phyloP scores from a whole-genome alignment of 2,329 filamentous ascomycete species.

The Stemphylium vesicarium region DNA sequence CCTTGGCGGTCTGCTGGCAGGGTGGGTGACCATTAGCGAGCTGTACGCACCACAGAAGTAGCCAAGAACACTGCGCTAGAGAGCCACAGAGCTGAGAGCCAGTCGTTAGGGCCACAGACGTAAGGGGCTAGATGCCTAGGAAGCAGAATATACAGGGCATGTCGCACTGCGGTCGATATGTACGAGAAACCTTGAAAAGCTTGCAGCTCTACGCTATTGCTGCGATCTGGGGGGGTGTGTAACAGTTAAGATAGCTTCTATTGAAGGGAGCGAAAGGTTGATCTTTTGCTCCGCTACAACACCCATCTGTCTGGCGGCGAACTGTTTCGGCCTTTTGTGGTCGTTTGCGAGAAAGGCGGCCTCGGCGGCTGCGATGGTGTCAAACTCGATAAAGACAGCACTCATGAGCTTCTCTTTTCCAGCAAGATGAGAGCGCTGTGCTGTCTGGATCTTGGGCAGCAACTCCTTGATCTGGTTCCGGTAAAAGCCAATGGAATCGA shows the following conservation, averaged over 20 bases:
- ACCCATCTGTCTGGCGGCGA: slow-evolving; percentile 51
- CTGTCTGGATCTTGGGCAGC: slow-evolving; percentile 70
- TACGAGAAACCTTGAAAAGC: background rate
- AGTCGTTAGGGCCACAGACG: background rate
- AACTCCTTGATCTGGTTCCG: slow-evolving; percentile 75
- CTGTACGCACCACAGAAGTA: background rate
- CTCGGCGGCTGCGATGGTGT: slow-evolving; percentile 81
- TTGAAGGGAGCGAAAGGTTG: background rate
- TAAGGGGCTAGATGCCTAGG: background rate
- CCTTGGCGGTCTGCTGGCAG: background rate
- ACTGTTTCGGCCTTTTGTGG: slow-evolving; percentile 12
- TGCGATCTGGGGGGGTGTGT: background rate
- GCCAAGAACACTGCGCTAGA: background rate
- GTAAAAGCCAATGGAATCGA: slow-evolving; percentile 83
- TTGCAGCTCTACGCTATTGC: background rate
- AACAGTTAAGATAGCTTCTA: background rate
- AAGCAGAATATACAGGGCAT: background rate
- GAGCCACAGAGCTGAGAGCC: background rate
- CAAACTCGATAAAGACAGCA: slow-evolving; percentile 88
- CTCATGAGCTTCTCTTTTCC: slow-evolving; percentile 71
- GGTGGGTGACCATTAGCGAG: background rate
- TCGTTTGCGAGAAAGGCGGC: slow-evolving; percentile 62
- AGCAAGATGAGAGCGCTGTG: slow-evolving; percentile 70
- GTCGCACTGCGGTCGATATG: background rate
- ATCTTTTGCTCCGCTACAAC: slow-evolving; percentile 22